phyloP scores from a whole-genome alignment of 148 eudicot species.

The Agrostemma githago region DNA sequence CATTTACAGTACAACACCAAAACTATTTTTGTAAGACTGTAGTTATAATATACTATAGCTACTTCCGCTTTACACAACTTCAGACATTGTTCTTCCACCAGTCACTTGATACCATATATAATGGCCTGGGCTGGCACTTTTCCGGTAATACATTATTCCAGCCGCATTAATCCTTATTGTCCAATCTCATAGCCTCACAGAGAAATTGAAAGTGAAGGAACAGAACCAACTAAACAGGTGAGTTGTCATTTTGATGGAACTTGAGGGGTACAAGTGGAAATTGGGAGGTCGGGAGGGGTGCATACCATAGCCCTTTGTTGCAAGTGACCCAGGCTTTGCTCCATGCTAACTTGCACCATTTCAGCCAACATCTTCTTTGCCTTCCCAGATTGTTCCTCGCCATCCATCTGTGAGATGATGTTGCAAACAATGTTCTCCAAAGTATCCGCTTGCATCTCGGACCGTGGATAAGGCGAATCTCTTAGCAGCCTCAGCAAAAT shows the following conservation, averaged over 20 bases:
- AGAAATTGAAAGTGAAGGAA: background rate
- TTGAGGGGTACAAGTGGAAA: constrained; percentile 48
- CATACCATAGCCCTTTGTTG: constrained; percentile 84
- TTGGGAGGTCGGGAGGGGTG: constrained; percentile 54
- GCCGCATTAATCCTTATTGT: background rate
- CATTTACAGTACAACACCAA: constrained; percentile 14
- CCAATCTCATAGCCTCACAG: constrained; percentile 8
- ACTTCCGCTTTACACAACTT: constrained; percentile 24
- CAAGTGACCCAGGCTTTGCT: constrained; percentile 85
- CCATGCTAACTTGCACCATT: constrained; percentile 99
- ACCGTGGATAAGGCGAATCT: constrained; percentile 71
- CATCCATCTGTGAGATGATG: constrained; percentile 76
- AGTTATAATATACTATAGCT: background rate
- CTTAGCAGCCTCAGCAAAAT: constrained; percentile 62
- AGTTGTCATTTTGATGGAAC: constrained; percentile 47
- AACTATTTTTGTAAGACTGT: background rate
- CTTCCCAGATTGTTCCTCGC: constrained; percentile 74
- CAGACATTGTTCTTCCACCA: constrained; percentile 29
- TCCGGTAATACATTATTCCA: constrained; percentile 12
- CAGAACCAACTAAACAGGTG: background rate
- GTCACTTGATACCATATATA: constrained; percentile 58
- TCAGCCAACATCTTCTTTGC: constrained; percentile 93
- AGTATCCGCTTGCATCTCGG: constrained; percentile 64
- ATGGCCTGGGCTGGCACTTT: constrained; percentile 84
- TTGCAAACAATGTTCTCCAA: constrained; percentile 80